Percentiles rank a stretch among this genome's conserved stretches.
Conservation (phyloP, 2,329 filamentous ascomycete species). For the Dactylellina sp. region DNA sequence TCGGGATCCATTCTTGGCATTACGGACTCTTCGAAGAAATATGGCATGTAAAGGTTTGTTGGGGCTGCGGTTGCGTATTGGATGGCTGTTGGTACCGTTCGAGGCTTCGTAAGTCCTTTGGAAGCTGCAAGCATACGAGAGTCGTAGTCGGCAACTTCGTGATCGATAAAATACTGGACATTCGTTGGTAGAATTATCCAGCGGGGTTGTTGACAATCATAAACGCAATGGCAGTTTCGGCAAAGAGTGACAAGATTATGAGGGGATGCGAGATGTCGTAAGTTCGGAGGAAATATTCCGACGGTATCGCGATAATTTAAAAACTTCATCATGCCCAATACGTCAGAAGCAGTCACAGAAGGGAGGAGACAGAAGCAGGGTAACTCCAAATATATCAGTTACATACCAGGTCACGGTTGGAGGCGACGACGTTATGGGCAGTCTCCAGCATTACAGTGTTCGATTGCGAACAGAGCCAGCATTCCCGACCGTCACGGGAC, state of each 20-base stretch:
- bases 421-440: slow-evolving; percentile 52
- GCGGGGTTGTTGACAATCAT: slow-evolving; percentile 53
- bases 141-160: slow-evolving; percentile 46
- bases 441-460: slow-evolving; percentile 52
- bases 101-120: slow-evolving; percentile 33
- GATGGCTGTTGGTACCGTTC: slow-evolving; percentile 36
- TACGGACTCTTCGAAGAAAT: slow-evolving; percentile 53
- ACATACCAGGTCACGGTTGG: slow-evolving; percentile 50
- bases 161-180: slow-evolving; percentile 45
- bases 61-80: slow-evolving; percentile 38
- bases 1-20: slow-evolving; percentile 50
- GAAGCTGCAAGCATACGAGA: slow-evolving; percentile 29
- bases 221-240: slow-evolving; percentile 50
- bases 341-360: slow-evolving; percentile 47
- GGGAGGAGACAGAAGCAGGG: not conserved
- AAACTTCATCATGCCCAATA: slow-evolving; percentile 32
- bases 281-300: slow-evolving; percentile 51
- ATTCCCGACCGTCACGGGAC: slow-evolving; percentile 47
- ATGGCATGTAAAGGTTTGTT: slow-evolving; percentile 52
- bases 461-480: slow-evolving; percentile 47
- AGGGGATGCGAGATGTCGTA: slow-evolving; percentile 52
- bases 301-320: slow-evolving; percentile 52
- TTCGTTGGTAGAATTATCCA: slow-evolving; percentile 55
- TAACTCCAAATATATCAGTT: not conserved
- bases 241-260: slow-evolving; percentile 55